These are phyloP conservation scores for Holtermanniella nyarrowii DNA, from an alignment of 768 basidiomycete species.

Conservation along the genomic window DNA sequence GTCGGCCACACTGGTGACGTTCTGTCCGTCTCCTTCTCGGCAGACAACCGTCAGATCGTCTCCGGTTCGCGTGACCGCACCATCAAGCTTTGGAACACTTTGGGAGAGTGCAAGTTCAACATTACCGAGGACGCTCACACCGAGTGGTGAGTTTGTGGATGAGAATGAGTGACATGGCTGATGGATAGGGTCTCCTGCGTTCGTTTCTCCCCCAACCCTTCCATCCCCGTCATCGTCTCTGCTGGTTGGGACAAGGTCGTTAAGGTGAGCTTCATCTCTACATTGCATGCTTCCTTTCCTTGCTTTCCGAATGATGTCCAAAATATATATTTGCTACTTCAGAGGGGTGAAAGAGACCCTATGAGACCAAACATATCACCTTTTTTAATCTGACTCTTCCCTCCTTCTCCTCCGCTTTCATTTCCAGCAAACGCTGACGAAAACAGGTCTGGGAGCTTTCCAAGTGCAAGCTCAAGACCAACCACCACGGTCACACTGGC, in stretches of 20 bases:
- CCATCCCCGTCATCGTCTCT: conserved; percentile 97
- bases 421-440: background rate
- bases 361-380: conserved; percentile 84
- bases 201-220: conserved; percentile 93
- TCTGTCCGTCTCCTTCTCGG: conserved; percentile 97
- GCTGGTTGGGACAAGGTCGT: conserved; percentile 99
- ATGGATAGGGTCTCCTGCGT: conserved; percentile 86
- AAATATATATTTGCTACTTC: conserved; percentile 78
- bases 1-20: conserved; percentile 97
- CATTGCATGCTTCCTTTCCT: conserved; percentile 1
- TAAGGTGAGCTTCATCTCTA: conserved; percentile 57
- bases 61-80: conserved; percentile 92
- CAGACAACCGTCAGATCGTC: conserved; percentile 99
- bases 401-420: conserved; percentile 24
- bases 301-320: conserved; percentile 44
- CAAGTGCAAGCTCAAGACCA: conserved; percentile 99
- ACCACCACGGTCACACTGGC: conserved; percentile 98
- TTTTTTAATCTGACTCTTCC: conserved; percentile 43
- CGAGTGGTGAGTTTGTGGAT: conserved; percentile 55
- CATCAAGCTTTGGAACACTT: conserved; percentile 99
- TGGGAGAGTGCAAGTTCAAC: conserved; percentile 99
- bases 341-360: conserved; percentile 52
- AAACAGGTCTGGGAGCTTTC: conserved; percentile 95
- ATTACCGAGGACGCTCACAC: conserved; percentile 97
- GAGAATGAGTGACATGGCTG: background rate